Conservation (phyloP, 441 rosid genomes). For the Pelargonium australe region DNA sequence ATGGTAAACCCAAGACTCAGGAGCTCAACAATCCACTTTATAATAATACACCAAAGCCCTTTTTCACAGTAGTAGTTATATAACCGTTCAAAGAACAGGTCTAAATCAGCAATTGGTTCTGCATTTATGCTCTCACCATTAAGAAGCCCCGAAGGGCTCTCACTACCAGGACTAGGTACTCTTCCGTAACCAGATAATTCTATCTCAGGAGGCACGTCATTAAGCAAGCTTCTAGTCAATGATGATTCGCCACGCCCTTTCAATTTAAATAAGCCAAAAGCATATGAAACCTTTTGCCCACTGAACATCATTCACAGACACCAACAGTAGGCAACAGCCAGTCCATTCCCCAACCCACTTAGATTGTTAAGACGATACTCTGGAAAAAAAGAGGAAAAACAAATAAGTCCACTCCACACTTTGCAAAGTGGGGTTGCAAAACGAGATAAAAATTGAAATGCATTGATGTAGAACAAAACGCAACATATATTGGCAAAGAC, state of each 20-base stretch:
- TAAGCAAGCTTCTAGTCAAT: constrained; percentile 66
- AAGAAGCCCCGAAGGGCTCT: constrained; percentile 92
- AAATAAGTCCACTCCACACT: constrained; percentile 8
- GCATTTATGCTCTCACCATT: constrained; percentile 81
- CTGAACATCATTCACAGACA: constrained; percentile 75
- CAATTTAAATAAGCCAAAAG: constrained; percentile 59
- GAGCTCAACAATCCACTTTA: constrained; percentile 95
- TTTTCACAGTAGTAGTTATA: constrained; percentile 95
- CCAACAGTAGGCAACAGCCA: constrained; percentile 48
- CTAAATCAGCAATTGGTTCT: constrained; percentile 85
- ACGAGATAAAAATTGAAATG: background rate
- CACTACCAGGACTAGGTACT: constrained; percentile 89
- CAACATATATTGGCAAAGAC: background rate
- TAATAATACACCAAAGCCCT: constrained; percentile 93
- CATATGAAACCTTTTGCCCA: constrained; percentile 53
- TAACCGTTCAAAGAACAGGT: constrained; percentile 83
- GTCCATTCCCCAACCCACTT: constrained; percentile 66
- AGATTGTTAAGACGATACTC: constrained; percentile 24
- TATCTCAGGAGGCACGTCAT: constrained; percentile 69
- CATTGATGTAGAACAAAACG: too few species aligned
- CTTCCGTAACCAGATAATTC: constrained; percentile 81
- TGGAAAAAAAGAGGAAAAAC: constrained; percentile 18
- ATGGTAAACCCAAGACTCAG: constrained; percentile 81
- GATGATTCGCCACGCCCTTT: constrained; percentile 62
- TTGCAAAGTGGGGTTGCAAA: background rate